Conservation (phyloP, 176 grass and related monocot species). For the Zoysia pacifica region DNA sequence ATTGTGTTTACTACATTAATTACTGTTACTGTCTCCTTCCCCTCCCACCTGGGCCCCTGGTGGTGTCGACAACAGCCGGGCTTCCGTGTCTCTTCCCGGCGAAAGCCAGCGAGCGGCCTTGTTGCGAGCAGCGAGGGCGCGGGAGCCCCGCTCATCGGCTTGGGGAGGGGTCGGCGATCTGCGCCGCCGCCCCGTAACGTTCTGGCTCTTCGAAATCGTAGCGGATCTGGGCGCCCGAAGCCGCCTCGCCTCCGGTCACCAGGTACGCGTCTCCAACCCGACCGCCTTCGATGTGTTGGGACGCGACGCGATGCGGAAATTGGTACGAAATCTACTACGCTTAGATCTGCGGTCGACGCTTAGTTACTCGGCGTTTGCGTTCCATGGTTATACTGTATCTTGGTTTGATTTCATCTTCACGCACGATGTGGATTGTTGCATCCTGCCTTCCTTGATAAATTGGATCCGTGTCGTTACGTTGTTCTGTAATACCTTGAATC, state of each 20-base stretch:
- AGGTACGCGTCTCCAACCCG: neutral
- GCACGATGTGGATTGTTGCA: neutral
- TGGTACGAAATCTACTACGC: neutral
- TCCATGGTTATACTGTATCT: neutral
- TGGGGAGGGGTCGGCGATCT: neutral
- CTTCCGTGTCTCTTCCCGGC: neutral
- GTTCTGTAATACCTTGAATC: slow-evolving; percentile 4
- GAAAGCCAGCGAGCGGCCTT: neutral
- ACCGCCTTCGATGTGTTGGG: neutral
- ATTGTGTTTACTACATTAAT: too few relatives aligned
- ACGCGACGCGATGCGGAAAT: too few relatives aligned
- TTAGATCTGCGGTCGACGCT: neutral
- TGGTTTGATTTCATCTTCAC: neutral
- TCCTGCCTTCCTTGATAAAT: slow-evolving; percentile 19
- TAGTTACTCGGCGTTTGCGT: neutral
- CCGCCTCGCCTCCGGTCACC: neutral
- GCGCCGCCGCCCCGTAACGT: neutral
- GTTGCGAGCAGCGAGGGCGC: neutral
- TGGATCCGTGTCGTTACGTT: neutral
- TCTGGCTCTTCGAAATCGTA: neutral
- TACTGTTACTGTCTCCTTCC: too few relatives aligned
- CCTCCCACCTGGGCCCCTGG: too few relatives aligned
- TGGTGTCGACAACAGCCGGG: too few relatives aligned
- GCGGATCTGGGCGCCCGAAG: neutral
- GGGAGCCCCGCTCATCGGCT: neutral